These are phyloP conservation scores for Penicillium sp. DNA, from an alignment of 2,329 filamentous ascomycete species.

Conservation along the genomic window DNA sequence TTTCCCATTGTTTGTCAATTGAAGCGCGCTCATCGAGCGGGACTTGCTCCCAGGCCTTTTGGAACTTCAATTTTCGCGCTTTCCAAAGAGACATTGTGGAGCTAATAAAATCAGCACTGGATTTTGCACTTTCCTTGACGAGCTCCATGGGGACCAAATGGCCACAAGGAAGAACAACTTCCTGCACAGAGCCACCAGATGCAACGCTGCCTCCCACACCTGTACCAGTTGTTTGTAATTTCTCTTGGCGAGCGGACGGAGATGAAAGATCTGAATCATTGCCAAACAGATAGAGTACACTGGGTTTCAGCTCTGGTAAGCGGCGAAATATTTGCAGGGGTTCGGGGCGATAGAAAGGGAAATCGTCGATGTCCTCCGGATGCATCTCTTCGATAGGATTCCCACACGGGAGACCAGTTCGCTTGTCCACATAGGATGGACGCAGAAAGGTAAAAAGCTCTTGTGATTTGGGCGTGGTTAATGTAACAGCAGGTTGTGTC, in stretches of 20 bases:
- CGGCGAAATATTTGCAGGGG: slow-evolving; percentile 26
- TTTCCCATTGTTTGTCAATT: not conserved
- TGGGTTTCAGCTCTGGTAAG: slow-evolving; percentile 34
- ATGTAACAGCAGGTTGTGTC: not conserved
- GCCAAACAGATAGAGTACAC: slow-evolving; percentile 33
- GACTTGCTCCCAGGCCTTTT: not conserved
- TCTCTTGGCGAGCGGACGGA: slow-evolving; percentile 26
- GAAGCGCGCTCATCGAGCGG: not conserved
- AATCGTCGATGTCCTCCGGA: slow-evolving; percentile 18
- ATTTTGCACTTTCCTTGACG: not conserved
- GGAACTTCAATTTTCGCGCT: not conserved
- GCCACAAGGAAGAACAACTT: slow-evolving; percentile 16
- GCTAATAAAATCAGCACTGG: not conserved
- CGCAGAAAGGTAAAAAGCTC: not conserved
- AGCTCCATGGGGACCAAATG: slow-evolving; percentile 6
- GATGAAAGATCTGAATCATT: slow-evolving; percentile 14
- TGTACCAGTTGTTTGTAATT: slow-evolving; percentile 31
- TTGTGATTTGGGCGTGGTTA: not conserved
- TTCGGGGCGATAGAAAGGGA: slow-evolving; percentile 36
- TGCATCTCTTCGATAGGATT: slow-evolving; percentile 37
- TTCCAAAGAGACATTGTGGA: not conserved
- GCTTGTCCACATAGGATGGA: not conserved
- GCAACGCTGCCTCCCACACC: slow-evolving; percentile 42
- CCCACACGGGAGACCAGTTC: slow-evolving; percentile 2
- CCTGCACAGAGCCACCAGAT: slow-evolving; percentile 45